phyloP scores from a whole-genome alignment of 371 early-diverging fungal species.

The Mortierella sp. region DNA sequence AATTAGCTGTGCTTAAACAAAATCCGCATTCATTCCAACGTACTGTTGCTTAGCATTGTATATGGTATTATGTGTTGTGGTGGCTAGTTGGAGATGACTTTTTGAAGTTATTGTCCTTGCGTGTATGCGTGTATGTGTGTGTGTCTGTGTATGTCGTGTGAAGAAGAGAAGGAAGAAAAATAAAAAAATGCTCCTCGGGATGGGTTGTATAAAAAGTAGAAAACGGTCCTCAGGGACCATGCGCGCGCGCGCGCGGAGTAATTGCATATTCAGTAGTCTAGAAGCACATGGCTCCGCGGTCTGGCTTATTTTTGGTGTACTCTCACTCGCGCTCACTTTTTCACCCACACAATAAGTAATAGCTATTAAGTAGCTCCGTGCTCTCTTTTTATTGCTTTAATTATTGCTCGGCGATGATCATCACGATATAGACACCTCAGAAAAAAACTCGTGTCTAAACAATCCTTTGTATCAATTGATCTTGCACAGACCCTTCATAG shows the following conservation, averaged over 20 bases:
- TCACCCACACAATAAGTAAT: not conserved
- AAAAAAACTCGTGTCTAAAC: too few species aligned
- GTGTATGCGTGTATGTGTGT: not conserved
- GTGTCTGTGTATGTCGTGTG: not conserved
- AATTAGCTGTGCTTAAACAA: not conserved
- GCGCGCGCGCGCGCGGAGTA: not conserved
- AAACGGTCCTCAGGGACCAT: not conserved
- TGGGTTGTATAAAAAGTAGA: not conserved
- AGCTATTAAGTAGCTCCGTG: not conserved
- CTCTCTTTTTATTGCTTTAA: not conserved
- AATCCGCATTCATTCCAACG: not conserved
- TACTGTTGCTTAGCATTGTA: constrained; percentile 20
- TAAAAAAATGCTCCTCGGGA: not conserved
- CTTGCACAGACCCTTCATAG: too few species aligned
- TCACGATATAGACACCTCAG: too few species aligned
- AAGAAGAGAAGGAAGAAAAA: not conserved
- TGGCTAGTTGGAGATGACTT: not conserved
- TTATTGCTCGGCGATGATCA: not conserved
- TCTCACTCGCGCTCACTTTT: not conserved
- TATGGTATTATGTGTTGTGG: constrained; percentile 1
- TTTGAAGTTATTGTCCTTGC: not conserved
- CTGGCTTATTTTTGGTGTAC: too few species aligned
- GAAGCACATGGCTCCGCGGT: too few species aligned
- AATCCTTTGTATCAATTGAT: too few species aligned
- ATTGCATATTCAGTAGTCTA: too few species aligned